Percentiles rank a stretch among this genome's conserved stretches.
Conservation (phyloP, 306 rosid genomes). For the Vicia sativa region DNA sequence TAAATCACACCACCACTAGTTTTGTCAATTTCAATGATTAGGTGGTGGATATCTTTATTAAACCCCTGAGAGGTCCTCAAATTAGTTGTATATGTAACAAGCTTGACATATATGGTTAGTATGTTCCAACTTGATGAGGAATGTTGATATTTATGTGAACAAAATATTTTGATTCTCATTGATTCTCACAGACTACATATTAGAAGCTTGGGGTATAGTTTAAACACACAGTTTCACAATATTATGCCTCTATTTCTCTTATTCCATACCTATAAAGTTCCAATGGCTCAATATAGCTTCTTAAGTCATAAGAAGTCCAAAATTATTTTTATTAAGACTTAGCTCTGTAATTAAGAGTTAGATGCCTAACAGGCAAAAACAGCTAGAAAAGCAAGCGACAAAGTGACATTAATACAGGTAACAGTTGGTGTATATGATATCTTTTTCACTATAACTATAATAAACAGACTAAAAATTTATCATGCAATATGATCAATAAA, state of each 20-base stretch:
- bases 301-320: constrained; percentile 9
- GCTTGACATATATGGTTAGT: too few relatives aligned
- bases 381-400: constrained; percentile 8
- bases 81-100: too few relatives aligned
- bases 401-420: constrained; percentile 4
- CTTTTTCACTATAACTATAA: constrained; percentile 2
- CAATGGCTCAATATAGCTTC: not conserved
- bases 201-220: not conserved
- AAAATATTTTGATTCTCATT: not conserved
- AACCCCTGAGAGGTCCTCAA: too few relatives aligned
- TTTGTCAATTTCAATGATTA: too few relatives aligned
- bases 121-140: not conserved
- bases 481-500: not conserved
- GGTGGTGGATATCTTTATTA: too few relatives aligned
- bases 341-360: not conserved
- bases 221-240: not conserved
- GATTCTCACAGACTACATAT: not conserved
- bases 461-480: constrained; percentile 11
- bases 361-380: constrained; percentile 10
- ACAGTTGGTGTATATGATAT: not conserved
- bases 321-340: not conserved
- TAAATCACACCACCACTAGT: too few relatives aligned
- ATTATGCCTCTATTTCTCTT: not conserved
- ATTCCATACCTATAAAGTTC: not conserved
- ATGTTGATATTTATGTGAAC: not conserved